phyloP scores from a whole-genome alignment of 1,139 yeast genomes.

The Protomyces lactucae-debilis region DNA sequence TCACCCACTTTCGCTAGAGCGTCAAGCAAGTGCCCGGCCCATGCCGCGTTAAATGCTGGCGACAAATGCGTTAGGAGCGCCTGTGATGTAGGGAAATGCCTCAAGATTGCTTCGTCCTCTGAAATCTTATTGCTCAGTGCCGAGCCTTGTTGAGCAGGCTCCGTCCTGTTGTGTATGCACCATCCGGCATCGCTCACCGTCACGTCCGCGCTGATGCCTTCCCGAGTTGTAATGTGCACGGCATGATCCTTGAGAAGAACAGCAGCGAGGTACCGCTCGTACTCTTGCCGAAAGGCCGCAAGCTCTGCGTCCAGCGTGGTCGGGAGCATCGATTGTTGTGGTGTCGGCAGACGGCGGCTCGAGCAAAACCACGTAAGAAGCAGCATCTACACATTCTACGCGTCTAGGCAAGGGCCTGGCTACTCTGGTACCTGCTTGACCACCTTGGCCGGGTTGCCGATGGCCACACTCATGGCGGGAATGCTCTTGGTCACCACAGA shows the following conservation, averaged over 20 bases:
- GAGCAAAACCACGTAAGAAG: neutral
- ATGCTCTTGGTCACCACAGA: slow-evolving; percentile 46
- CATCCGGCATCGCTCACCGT: neutral
- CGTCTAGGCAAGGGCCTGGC: neutral
- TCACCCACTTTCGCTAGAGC: neutral
- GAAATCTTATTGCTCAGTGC: neutral
- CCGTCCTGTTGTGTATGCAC: neutral
- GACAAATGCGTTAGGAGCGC: neutral
- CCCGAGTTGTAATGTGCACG: neutral
- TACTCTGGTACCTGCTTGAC: slow-evolving; percentile 1
- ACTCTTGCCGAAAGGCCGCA: neutral
- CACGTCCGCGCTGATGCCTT: neutral
- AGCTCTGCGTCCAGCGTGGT: neutral
- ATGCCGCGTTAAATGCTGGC: neutral
- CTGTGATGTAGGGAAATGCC: neutral
- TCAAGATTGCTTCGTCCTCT: neutral
- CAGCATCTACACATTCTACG: neutral
- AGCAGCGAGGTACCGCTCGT: neutral
- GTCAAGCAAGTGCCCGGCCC: neutral
- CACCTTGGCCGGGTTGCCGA: neutral
- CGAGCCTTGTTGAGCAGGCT: no score
- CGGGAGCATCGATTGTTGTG: neutral
- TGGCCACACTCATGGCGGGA: neutral
- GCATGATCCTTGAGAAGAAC: neutral
- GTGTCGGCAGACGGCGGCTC: neutral